phyloP scores from a whole-genome alignment of 257 asterid genomes.

The Solanum rostratum region DNA sequence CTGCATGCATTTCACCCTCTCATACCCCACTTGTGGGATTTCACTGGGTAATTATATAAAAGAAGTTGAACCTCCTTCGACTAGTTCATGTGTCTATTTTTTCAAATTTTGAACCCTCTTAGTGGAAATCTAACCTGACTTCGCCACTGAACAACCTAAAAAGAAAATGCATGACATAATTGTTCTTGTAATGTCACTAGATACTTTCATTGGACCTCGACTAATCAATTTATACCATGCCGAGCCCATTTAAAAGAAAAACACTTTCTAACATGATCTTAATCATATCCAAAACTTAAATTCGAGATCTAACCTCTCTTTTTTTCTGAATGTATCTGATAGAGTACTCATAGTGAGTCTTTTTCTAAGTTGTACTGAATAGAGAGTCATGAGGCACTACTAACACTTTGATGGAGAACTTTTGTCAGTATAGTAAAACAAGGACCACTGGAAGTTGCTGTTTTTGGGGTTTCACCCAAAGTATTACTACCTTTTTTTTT shows the following conservation, averaged over 20 bases:
- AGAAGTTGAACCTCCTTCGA: too few relatives aligned
- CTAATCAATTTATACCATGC: background rate
- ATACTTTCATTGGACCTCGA: background rate
- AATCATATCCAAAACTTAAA: background rate
- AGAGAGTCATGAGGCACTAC: slow-evolving; percentile 5
- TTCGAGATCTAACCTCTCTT: background rate
- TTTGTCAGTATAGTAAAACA: slow-evolving; percentile 51
- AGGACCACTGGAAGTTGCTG: slow-evolving; percentile 97
- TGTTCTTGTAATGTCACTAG: too few relatives aligned
- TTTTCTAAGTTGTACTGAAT: background rate
- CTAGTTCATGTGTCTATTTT: too few relatives aligned
- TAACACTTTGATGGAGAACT: slow-evolving; percentile 39
- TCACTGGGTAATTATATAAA: too few relatives aligned
- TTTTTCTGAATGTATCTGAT: background rate
- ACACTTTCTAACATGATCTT: background rate
- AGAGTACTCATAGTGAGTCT: slow-evolving; percentile 2
- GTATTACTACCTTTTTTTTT: slow-evolving; percentile 31
- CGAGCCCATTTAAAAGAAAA: background rate
- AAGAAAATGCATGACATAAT: too few relatives aligned
- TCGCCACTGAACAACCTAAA: too few relatives aligned
- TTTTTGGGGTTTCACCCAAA: slow-evolving; percentile 93
- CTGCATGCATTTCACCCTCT: too few relatives aligned
- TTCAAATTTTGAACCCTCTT: too few relatives aligned
- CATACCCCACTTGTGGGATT: too few relatives aligned
- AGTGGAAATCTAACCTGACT: too few relatives aligned